Conservation (phyloP, 208 protist species). For the Trypanosoma caninum region DNA sequence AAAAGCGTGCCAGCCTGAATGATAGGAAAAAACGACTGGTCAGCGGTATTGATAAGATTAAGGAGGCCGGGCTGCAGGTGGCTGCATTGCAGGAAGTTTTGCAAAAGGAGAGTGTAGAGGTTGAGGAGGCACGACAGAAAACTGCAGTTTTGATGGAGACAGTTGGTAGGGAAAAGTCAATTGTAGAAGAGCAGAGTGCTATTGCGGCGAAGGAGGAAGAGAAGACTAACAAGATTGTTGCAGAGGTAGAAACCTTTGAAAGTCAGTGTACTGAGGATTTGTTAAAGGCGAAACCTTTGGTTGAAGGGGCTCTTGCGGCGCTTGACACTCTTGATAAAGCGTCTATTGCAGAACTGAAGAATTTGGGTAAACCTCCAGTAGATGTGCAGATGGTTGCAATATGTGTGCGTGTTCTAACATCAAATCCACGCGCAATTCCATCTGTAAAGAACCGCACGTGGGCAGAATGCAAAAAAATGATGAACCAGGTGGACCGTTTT, state of each 20-base stretch:
- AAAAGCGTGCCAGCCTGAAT: conserved; percentile 91
- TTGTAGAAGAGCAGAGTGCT: conserved; percentile 94
- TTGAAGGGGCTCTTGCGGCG: conserved; percentile 93
- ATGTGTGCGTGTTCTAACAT: conserved; percentile 94
- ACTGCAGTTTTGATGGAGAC: conserved; percentile 94
- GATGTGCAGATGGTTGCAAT: conserved; percentile 95
- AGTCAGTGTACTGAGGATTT: conserved; percentile 86
- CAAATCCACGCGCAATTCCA: conserved; percentile 88
- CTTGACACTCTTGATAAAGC: conserved; percentile 98
- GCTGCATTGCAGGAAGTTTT: conserved; percentile 89
- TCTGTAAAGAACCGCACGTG: conserved; percentile 91
- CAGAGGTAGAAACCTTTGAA: conserved; percentile 89
- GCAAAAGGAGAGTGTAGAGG: conserved; percentile 90
- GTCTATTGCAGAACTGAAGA: conserved; percentile 96
- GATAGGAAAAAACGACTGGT: conserved; percentile 92
- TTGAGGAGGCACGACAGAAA: conserved; percentile 94
- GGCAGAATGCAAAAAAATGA: conserved; percentile 97
- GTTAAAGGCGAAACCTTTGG: conserved; percentile 92
- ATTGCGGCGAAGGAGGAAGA: conserved; percentile 95
- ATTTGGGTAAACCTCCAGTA: conserved; percentile 94
- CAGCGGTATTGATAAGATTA: conserved; percentile 94
- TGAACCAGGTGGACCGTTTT: conserved; percentile 95
- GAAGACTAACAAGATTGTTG: conserved; percentile 95
- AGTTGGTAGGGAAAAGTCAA: conserved; percentile 93
- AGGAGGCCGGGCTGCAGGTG: conserved; percentile 90